phyloP scores from a whole-genome alignment of 441 rosid species.

The Jatropha podagrica region DNA sequence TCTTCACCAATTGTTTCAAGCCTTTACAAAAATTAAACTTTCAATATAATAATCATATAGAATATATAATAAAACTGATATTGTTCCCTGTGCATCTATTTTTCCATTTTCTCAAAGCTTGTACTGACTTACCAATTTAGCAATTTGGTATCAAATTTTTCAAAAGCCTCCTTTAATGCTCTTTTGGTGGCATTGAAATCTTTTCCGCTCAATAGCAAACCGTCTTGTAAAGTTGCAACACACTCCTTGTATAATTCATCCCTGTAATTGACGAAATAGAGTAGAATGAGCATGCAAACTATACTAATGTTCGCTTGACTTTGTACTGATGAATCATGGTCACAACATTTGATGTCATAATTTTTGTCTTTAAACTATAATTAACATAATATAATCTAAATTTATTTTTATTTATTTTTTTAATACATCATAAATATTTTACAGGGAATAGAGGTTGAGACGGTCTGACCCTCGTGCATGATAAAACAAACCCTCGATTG shows the following conservation, averaged over 20 bases:
- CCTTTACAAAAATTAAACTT: conserved; percentile 50
- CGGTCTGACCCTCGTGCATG: no score
- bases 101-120: no score
- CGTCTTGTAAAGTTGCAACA: conserved; percentile 66
- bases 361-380: no score
- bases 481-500: no score
- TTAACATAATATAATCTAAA: no score
- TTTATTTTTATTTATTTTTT: no score
- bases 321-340: no score
- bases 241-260: conserved; percentile 88
- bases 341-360: neutral
- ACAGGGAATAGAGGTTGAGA: no score
- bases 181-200: conserved; percentile 45
- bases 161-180: conserved; percentile 64
- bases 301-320: no score
- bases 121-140: conserved; percentile 49
- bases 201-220: conserved; percentile 61
- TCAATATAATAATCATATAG: conserved; percentile 27
- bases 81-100: neutral
- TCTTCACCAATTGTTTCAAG: conserved; percentile 51
- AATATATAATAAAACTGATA: conserved; percentile 23
- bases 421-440: no score
- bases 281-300: neutral
- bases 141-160: conserved; percentile 64
- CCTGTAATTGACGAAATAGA: conserved; percentile 33